Percentiles rank a stretch among this genome's conserved stretches.
Conservation (phyloP, 2,329 filamentous ascomycete genomes). For the Ophiocordyceps camponoti-saundersi region DNA sequence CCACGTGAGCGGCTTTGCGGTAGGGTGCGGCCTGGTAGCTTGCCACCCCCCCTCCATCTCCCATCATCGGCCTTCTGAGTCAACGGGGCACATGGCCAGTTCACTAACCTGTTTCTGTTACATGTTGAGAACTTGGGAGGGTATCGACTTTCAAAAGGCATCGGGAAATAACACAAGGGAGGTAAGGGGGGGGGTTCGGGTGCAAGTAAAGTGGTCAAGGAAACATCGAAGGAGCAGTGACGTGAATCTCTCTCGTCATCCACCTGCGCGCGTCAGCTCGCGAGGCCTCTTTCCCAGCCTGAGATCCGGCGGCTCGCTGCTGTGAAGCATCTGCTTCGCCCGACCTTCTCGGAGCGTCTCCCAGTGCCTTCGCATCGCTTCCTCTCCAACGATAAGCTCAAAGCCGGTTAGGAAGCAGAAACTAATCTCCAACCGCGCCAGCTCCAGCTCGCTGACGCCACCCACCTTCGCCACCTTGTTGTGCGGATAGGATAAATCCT, state of each 20-base stretch:
- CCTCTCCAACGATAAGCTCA: constrained; percentile 43
- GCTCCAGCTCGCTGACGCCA: constrained; percentile 66
- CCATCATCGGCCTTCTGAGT: background rate
- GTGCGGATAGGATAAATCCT: constrained; percentile 80
- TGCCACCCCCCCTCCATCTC: background rate
- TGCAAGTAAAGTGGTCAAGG: background rate
- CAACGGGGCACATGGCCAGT: background rate
- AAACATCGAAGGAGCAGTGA: background rate
- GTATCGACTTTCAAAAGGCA: too few relatives aligned
- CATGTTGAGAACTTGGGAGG: too few relatives aligned
- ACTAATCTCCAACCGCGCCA: constrained; percentile 74
- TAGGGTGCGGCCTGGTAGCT: background rate
- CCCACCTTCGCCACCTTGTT: constrained; percentile 72
- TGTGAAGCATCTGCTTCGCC: constrained; percentile 8
- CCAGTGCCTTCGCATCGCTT: constrained; percentile 16
- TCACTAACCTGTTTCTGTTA: too few relatives aligned
- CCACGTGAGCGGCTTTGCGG: background rate
- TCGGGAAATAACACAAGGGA: too few relatives aligned
- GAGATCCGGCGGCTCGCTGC: constrained; percentile 12
- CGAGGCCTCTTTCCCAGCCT: constrained; percentile 7
- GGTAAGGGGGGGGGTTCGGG: background rate
- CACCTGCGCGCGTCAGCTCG: constrained; percentile 1
- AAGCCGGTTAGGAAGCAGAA: constrained; percentile 81
- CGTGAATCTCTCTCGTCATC: background rate
- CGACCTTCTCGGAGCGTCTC: constrained; percentile 13